Percentiles rank a stretch among this genome's conserved stretches.
Conservation (phyloP, 768 basidiomycete genomes). For the Panus rudis region DNA sequence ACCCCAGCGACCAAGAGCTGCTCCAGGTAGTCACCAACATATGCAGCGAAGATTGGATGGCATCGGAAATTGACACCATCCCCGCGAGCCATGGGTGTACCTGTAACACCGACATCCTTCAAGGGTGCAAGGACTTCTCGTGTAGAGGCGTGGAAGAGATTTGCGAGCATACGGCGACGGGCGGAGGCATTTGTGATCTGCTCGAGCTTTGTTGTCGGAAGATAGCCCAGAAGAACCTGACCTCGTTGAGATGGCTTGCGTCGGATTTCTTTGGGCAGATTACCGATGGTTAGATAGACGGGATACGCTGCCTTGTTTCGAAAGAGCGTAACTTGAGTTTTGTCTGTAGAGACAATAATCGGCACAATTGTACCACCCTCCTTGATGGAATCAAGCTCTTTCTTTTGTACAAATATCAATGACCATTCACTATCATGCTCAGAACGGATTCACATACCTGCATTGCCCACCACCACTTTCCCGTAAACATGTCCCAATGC, state of each 20-base stretch:
- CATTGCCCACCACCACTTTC: constrained; percentile 45
- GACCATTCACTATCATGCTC: not conserved
- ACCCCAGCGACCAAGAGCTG: constrained; percentile 13
- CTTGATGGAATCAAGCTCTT: constrained; percentile 2
- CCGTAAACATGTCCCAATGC: constrained; percentile 39
- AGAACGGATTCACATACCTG: constrained; percentile 27
- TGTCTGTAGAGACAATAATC: constrained; percentile 11
- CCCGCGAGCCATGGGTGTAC: constrained; percentile 11
- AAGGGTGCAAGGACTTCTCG: constrained; percentile 1
- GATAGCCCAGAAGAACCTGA: constrained; percentile 21
- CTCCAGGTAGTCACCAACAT: constrained; percentile 19
- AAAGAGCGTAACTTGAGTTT: constrained; percentile 6
- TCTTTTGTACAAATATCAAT: not conserved
- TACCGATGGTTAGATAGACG: constrained; percentile 11
- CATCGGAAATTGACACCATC: constrained; percentile 10
- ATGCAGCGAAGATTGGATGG: constrained; percentile 14
- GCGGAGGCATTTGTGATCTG: constrained; percentile 15
- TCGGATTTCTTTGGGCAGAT: constrained; percentile 14
- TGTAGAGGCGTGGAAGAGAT: constrained; percentile 11
- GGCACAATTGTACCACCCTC: constrained; percentile 9
- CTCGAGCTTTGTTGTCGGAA: constrained; percentile 15
- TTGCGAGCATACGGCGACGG: constrained; percentile 12
- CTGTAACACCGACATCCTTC: constrained; percentile 1
- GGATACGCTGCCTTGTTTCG: constrained; percentile 10
- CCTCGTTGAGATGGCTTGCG: constrained; percentile 18